Evolutionary conservation across 1,284 basidiomycete genomes (phyloP).

Genomic region (Mycosarcoma mackinlayi): DNA sequence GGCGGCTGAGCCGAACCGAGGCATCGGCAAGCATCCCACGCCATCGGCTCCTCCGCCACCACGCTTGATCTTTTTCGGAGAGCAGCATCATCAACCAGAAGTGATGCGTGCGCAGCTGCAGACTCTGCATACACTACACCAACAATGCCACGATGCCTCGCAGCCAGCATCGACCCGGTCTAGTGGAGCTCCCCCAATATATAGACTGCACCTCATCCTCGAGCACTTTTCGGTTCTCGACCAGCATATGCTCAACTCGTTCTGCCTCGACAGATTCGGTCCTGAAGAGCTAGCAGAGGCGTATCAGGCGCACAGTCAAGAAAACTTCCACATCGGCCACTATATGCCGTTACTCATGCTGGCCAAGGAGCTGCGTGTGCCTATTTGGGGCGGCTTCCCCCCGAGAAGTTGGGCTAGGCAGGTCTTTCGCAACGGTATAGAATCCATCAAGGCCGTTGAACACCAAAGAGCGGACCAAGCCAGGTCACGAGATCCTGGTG

Average conservation of each 20-base stretch:
- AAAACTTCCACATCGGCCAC: slow-evolving; percentile 50
- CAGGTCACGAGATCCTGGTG: not conserved
- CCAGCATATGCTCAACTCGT: slow-evolving; percentile 48
- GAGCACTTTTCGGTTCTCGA: slow-evolving; percentile 57
- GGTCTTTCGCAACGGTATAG: slow-evolving; percentile 45
- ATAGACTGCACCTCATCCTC: slow-evolving; percentile 50
- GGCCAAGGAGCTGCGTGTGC: slow-evolving; percentile 49
- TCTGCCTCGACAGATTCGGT: slow-evolving; percentile 17
- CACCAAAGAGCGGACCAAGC: slow-evolving; percentile 2
- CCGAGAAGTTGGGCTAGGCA: slow-evolving; percentile 52
- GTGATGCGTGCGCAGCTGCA: slow-evolving; percentile 57
- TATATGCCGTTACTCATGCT: slow-evolving; percentile 57
- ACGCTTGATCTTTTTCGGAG: slow-evolving; percentile 54
- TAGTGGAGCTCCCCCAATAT: slow-evolving; percentile 8
- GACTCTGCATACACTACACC: slow-evolving; percentile 31
- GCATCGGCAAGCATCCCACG: not conserved
- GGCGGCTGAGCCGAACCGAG: not conserved
- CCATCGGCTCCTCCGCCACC: slow-evolving; percentile 23
- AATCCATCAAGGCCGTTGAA: slow-evolving; percentile 29
- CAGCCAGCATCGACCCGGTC: not conserved
- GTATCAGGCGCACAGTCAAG: slow-evolving; percentile 38
- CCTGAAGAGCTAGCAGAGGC: slow-evolving; percentile 26
- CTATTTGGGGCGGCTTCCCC: slow-evolving; percentile 59
- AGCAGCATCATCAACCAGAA: slow-evolving; percentile 59
- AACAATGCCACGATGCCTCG: slow-evolving; percentile 24